Evolutionary conservation across 345 rosid species (phyloP).

Genomic region (Dovyalis caffra): DNA sequence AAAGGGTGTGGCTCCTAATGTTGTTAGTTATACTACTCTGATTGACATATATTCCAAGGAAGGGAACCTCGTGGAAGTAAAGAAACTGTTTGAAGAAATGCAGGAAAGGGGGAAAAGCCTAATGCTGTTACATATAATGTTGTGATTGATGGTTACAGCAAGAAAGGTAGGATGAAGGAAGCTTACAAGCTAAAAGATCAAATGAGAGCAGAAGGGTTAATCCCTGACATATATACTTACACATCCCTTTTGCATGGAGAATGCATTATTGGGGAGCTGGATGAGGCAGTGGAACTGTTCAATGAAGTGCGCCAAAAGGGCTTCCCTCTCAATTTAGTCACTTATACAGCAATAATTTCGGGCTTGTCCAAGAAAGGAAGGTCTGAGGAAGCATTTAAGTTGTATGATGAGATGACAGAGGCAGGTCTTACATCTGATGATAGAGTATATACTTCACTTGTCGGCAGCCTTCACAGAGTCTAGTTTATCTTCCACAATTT

Average conservation of each 20-base stretch:
- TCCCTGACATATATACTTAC: slow-evolving; percentile 61
- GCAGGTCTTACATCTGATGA: slow-evolving; percentile 64
- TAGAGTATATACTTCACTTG: slow-evolving; percentile 66
- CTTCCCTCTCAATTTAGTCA: slow-evolving; percentile 41
- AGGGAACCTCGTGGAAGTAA: slow-evolving; percentile 76
- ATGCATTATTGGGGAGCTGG: slow-evolving; percentile 58
- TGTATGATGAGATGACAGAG: slow-evolving; percentile 62
- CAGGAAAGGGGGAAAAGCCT: slow-evolving; percentile 47
- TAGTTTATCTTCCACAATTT: not conserved
- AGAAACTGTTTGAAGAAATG: slow-evolving; percentile 63
- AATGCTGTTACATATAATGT: slow-evolving; percentile 58
- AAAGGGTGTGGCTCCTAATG: slow-evolving; percentile 45
- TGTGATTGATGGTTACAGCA: slow-evolving; percentile 62
- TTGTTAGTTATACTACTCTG: slow-evolving; percentile 61
- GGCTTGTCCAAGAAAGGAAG: slow-evolving; percentile 71
- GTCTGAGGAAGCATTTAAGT: slow-evolving; percentile 70
- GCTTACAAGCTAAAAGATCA: slow-evolving; percentile 55
- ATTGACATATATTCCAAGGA: slow-evolving; percentile 76
- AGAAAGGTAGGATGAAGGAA: slow-evolving; percentile 63
- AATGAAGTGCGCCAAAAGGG: slow-evolving; percentile 53
- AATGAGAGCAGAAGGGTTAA: slow-evolving; percentile 52
- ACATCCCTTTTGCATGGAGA: slow-evolving; percentile 78
- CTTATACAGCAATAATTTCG: slow-evolving; percentile 68
- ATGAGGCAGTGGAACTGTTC: slow-evolving; percentile 63
- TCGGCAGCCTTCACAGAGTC: slow-evolving; percentile 56